Evolutionary conservation across 768 basidiomycete species (phyloP), one percentile per base, ranked within the genome.

Genomic region (Suillus fuscotomentosus): DNA sequence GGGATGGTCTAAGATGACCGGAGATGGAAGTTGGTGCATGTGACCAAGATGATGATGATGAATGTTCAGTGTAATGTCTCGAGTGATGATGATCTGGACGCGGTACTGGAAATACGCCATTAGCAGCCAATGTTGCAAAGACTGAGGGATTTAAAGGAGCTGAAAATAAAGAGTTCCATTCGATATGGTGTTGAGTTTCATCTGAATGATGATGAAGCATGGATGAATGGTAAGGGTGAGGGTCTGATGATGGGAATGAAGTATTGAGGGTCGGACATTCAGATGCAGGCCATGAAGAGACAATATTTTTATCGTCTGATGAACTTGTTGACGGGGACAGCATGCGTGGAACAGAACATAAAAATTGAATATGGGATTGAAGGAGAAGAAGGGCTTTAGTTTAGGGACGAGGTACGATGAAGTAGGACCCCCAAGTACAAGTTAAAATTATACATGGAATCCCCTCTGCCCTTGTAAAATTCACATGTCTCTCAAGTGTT

Each of bases 151-250:
- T 82, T 59, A 90, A 78, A 2, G 90, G 86, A 4, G 83, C 72
- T n/a, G 88, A 79, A 73, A 89, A 89, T 22, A 89, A 60, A 67
- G 80, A 77, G 31, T 74, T 76, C 90, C 90, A 91, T 41, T 82
- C 81, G 57, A 73, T 27, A 10, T 74, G 13, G 1, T 74, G 31
- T 31, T 31, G 42, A 45, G 20, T n/a, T 3, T 74, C 71, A 47
- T 47, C 45, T 11, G 72, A 75, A 27, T 43, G 27, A 3, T 50
- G 47, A 71, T 51, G 65, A 54, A 69, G 69, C 70, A 71, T 70
- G 53, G 50, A 45, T 3, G 70, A 68, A 34, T 69, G 42, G 45
- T 65, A 74, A 47, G 60, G 72, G 74, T 70, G 76, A 68, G 56
- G 67, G 68, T 65, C 72, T 65, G 63, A 54, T 62, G 41, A 48